Percentiles rank a stretch among this genome's conserved stretches.
Evolutionary conservation across 371 early-diverging fungal species (phyloP).

Genomic region (Mucor indicus): DNA sequence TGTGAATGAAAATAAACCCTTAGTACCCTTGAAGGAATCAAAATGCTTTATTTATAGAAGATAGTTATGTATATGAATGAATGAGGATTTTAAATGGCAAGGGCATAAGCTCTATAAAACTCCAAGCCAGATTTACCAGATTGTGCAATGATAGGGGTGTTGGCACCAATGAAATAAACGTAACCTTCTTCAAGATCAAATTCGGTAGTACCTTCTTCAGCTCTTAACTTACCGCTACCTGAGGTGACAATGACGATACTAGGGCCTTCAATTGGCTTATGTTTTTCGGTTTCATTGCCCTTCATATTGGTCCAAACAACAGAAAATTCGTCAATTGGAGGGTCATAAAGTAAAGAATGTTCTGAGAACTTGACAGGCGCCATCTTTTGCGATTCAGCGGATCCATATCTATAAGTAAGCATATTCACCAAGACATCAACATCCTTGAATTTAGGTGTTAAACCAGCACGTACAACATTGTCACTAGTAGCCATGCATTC

Average conservation of each 20-base stretch:
- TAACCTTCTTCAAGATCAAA: slow-evolving; percentile 48
- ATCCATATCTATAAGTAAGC: slow-evolving; percentile 87
- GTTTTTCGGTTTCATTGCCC: slow-evolving; percentile 43
- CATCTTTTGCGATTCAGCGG: slow-evolving; percentile 78
- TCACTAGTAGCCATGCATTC: slow-evolving; percentile 98
- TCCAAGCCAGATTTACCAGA: slow-evolving; percentile 48
- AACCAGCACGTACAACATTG: slow-evolving; percentile 95
- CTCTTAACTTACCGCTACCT: slow-evolving; percentile 47
- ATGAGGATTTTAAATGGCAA: too few species aligned
- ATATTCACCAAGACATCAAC: slow-evolving; percentile 87
- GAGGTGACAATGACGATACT: slow-evolving; percentile 80
- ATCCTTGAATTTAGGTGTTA: slow-evolving; percentile 98
- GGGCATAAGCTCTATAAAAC: slow-evolving; percentile 61
- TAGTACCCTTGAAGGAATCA: too few species aligned
- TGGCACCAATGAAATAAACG: slow-evolving; percentile 68
- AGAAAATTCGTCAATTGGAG: slow-evolving; percentile 95
- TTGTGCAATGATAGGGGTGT: slow-evolving; percentile 42
- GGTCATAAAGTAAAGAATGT: slow-evolving; percentile 81
- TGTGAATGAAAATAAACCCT: too few species aligned
- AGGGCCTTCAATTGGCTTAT: slow-evolving; percentile 73
- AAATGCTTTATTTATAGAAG: too few species aligned
- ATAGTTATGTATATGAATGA: too few species aligned
- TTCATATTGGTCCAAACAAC: slow-evolving; percentile 65
- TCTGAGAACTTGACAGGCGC: slow-evolving; percentile 40
- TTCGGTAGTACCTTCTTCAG: slow-evolving; percentile 18